Percentiles rank a stretch among this genome's conserved stretches.
These are phyloP conservation scores for Rugosomyces carneus DNA, from an alignment of 1,284 basidiomycete genomes.

Conservation along the genomic window DNA sequence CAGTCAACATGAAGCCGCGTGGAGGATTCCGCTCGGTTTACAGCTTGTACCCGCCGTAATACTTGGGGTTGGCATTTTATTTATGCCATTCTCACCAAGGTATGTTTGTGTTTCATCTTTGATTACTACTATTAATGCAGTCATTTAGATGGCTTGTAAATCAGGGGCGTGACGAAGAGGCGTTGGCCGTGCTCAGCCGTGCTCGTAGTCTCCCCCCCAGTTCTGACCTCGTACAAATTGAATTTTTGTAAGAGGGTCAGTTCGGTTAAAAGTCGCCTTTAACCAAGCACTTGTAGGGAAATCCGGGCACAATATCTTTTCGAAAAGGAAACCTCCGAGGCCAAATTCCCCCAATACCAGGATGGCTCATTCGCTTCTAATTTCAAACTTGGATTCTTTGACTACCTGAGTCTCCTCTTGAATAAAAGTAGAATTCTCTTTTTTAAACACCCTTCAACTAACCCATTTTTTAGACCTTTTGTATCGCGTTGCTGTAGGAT, in stretches of 20 bases:
- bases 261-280: conserved; percentile 14
- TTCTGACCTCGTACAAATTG: conserved; percentile 13
- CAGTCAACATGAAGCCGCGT: conserved; percentile 11
- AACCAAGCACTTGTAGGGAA: conserved; percentile 37
- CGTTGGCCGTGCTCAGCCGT: conserved; percentile 8
- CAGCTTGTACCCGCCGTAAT: conserved; percentile 14
- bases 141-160: no score
- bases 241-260: conserved; percentile 15
- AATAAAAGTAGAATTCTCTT: conserved; percentile 37
- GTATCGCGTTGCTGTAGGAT: conserved; percentile 53
- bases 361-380: conserved; percentile 51
- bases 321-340: conserved; percentile 55
- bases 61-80: conserved; percentile 14
- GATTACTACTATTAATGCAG: no score
- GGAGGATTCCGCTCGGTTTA: conserved; percentile 15
- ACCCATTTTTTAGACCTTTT: conserved; percentile 37
- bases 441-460: not conserved
- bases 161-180: conserved; percentile 13
- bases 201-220: conserved; percentile 13
- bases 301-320: conserved; percentile 76
- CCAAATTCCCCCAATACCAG: conserved; percentile 59
- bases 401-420: conserved; percentile 50
- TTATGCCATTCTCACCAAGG: conserved; percentile 17
- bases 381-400: conserved; percentile 55
- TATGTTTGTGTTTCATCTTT: no score